Evolutionary conservation across 202 grass and related monocot species (phyloP).

Genomic region (Elaeis oleifera): DNA sequence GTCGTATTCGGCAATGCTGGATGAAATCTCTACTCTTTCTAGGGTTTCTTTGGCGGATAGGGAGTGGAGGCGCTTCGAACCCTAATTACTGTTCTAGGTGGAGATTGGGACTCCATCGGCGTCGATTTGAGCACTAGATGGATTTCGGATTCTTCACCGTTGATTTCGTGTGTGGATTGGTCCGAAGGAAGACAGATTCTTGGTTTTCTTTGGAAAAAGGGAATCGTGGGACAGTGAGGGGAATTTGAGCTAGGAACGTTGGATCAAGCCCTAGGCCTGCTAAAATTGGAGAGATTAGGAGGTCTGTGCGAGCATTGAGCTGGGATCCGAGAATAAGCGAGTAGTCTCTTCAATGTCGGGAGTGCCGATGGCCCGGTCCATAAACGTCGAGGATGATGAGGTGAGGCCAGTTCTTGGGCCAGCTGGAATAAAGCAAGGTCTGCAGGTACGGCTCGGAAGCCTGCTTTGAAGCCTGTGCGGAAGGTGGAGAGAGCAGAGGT

Average conservation of each 20-base stretch:
- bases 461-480: conserved; percentile 36
- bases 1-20: conserved; percentile 22
- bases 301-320: neutral
- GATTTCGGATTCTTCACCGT: neutral
- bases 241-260: conserved; percentile 30
- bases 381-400: conserved; percentile 38
- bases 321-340: neutral
- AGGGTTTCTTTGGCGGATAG: conserved; percentile 1
- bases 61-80: conserved; percentile 3
- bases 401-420: conserved; percentile 26
- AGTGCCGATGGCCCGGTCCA: conserved; percentile 29
- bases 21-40: conserved; percentile 14
- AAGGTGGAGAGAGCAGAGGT: neutral
- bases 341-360: conserved; percentile 38
- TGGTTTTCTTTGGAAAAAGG: too few relatives aligned
- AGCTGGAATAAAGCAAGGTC: conserved; percentile 42
- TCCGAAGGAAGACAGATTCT: too few relatives aligned
- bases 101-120: conserved; percentile 5
- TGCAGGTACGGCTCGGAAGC: conserved; percentile 41
- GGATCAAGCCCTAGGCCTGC: conserved; percentile 22
- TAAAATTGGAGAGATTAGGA: neutral
- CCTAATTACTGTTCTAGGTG: neutral
- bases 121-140: neutral
- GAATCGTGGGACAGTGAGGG: neutral
- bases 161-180: too few relatives aligned